Evolutionary conservation across 148 eudicot species (phyloP), one percentile per base, ranked within the genome.

Genomic region (Silene latifolia): DNA sequence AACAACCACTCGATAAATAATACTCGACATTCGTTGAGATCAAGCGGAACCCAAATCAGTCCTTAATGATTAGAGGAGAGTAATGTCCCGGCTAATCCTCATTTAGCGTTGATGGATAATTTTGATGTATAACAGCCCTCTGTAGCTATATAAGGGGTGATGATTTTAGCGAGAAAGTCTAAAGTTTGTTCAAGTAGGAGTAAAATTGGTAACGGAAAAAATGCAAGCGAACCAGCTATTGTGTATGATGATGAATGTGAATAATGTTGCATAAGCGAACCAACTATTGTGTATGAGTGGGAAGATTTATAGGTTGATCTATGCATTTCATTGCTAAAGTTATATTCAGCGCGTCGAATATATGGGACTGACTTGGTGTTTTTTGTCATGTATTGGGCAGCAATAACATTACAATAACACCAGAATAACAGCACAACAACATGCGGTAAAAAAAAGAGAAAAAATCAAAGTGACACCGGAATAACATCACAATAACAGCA

Each of bases 1-100:
- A 92, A 80, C 99, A 92, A 67, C 99, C 99, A 1, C 79, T 95
- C 68, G 83, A 86, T 72, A 86, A 84, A 73, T 87, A 89, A 15
- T 92, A 75, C 57, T 90, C 99, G 0, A 91, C 97, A 23, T 90
- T 87, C 79, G 88, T 95, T 74, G 98, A 95, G 76, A 89, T 95
- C 39, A 89, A 80, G 68, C 83, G 86, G 68, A 96, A 92, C 32
- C 90, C 94, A 5, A 82, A 85, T 83, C 97, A 90, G 58, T 95
- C 98, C 13, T 24, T 86, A 17, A 86, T 95, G 94, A 80, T 92
- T 21, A 77, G 79, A 57, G 93, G 93, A 44, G 88, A 85, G 25
- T 86, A 80, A 78, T 51, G 11, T 17, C 25, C 56, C 56, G 56
- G 56, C 18, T 3, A 12, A 13, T 44, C 27, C 4, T 32, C 2